Percentiles rank a stretch among this genome's conserved stretches.
phyloP scores from a whole-genome alignment of 2,329 filamentous ascomycete genomes.

The Aspergillus persii region DNA sequence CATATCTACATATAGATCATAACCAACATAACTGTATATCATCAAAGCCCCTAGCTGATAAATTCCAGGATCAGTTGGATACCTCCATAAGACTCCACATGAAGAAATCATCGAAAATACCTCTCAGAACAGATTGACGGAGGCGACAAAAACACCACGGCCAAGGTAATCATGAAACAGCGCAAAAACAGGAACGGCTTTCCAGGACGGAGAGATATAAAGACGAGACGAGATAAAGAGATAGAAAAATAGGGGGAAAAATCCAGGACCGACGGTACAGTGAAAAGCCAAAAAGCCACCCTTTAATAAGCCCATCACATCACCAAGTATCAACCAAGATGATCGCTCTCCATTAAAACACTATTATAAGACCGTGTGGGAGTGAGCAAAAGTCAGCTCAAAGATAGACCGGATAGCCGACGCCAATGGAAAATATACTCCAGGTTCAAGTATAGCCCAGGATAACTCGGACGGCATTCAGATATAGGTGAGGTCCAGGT shows the following conservation, averaged over 20 bases:
- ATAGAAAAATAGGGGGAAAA: slow-evolving; percentile 13
- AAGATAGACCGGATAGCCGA: slow-evolving; percentile 9
- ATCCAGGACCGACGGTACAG: slow-evolving; percentile 18
- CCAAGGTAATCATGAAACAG: slow-evolving; percentile 18
- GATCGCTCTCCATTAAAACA: slow-evolving; percentile 19
- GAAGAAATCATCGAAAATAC: slow-evolving; percentile 27
- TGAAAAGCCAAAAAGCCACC: slow-evolving; percentile 28
- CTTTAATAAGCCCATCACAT: slow-evolving; percentile 27
- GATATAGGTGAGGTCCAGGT: slow-evolving; percentile 17
- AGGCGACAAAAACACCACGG: slow-evolving; percentile 16
- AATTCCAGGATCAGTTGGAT: slow-evolving; percentile 20
- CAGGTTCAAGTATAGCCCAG: slow-evolving; percentile 12
- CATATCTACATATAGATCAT: slow-evolving; percentile 41
- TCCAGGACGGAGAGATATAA: slow-evolving; percentile 5
- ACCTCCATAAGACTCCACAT: slow-evolving; percentile 25
- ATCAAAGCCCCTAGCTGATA: slow-evolving; percentile 26
- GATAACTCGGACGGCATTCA: slow-evolving; percentile 17
- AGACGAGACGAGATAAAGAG: slow-evolving; percentile 15
- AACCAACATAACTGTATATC: slow-evolving; percentile 33
- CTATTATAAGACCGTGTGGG: slow-evolving; percentile 7
- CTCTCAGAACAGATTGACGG: slow-evolving; percentile 19
- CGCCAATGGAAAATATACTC: slow-evolving; percentile 9
- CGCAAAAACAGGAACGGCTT: slow-evolving; percentile 13
- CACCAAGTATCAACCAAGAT: slow-evolving; percentile 17
- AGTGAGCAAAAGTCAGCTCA: slow-evolving; percentile 10